Evolutionary conservation across 305 asterid genomes (phyloP), one percentile per base, ranked within the genome.

Genomic region (Ilex paraguariensis): DNA sequence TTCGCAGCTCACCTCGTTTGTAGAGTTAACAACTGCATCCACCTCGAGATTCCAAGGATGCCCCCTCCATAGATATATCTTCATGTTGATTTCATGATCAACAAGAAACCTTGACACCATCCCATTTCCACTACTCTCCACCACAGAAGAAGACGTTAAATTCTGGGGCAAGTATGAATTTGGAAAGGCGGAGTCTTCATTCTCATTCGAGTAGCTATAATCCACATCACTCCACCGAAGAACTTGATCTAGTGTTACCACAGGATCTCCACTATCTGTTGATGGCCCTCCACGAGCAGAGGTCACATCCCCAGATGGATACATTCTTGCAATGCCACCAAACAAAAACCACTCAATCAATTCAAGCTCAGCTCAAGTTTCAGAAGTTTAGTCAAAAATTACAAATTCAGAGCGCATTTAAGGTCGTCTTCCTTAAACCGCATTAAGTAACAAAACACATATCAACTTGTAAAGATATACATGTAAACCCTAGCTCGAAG

Each of bases 1-100:
- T 51, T 15, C 9, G 3, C 4, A 55, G 65, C 80, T 75, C 70
- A 86, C 97, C 95, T 90, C 97, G 54, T 90, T 90, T 13, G 97
- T 75, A 2, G 96, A 90, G 80, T 90, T 90, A 65, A 90, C 96
- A 63, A 90, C 97, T 59, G 91, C 97, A 81, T 90, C 96, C 73
- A 90, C 95, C 83, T 90, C 95, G 39, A 90, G 95, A 79, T 86
- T 82, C 96, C 97, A 90, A 30, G 93, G 93, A 67, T 86, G 74
- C 66, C 97, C 97, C 77, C 95, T 86, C 97, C 96, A 90, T 65
- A 86, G 85, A 81, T 86, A 88, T 68, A 90, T 82, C 83, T 82
- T 87, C 0, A 89, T 86, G 80, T 84, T 88, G 59, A 88, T 75
- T 53, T 86, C 87, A 50, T 67, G 87, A 77, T 88, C 93, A 58